Evolutionary conservation across 768 basidiomycete species (phyloP).

Genomic region (Trichaptum fuscoviolaceum): DNA sequence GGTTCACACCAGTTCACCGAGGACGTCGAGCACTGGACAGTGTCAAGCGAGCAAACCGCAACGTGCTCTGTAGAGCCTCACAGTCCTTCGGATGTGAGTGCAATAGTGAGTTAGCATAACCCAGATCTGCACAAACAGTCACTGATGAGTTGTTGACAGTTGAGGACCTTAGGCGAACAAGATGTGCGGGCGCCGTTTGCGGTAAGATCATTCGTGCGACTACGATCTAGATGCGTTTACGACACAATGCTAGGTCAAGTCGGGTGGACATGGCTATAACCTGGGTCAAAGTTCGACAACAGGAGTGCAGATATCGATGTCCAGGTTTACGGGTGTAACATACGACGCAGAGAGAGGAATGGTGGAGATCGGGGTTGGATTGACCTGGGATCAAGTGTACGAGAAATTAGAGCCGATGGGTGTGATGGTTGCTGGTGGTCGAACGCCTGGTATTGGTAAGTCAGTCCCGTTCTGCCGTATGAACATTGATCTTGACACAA

Average conservation of each 20-base stretch:
- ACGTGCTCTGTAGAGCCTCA: neutral
- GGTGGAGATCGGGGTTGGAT: neutral
- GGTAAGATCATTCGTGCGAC: neutral
- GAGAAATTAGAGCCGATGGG: conserved; percentile 1
- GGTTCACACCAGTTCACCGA: conserved; percentile 4
- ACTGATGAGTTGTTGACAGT: neutral
- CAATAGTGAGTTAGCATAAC: neutral
- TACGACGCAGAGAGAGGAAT: neutral
- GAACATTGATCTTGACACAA: neutral
- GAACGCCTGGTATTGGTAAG: conserved; percentile 1
- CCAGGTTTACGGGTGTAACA: neutral
- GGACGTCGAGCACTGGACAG: neutral
- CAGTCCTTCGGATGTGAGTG: neutral
- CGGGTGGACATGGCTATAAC: conserved; percentile 3
- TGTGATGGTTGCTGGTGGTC: conserved; percentile 1
- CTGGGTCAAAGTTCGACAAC: conserved; percentile 1
- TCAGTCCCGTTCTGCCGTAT: neutral
- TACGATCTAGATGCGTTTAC: neutral
- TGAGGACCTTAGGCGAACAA: neutral
- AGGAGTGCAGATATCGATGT: conserved; percentile 4
- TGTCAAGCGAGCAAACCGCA: neutral
- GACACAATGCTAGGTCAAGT: neutral
- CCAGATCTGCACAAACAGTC: neutral
- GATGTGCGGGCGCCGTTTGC: conserved; percentile 4
- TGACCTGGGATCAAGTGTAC: conserved; percentile 3